These are phyloP conservation scores for Rossbeevera mucosa DNA, from an alignment of 768 basidiomycete genomes.

Conservation along the genomic window DNA sequence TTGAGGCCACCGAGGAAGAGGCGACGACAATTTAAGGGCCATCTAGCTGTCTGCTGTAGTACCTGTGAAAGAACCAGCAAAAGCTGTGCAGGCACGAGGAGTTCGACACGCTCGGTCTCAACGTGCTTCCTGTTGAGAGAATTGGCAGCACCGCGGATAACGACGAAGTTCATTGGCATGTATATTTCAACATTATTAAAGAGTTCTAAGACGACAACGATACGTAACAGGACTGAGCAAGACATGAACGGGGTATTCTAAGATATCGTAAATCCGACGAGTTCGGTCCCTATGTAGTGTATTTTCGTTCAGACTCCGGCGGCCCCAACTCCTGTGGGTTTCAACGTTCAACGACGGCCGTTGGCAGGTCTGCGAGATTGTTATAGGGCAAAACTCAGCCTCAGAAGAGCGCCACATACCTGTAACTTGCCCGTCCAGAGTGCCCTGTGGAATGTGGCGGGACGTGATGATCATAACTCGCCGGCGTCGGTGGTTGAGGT, in stretches of 20 bases:
- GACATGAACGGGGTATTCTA: no score
- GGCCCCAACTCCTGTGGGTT: not conserved
- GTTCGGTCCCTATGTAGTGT: not conserved
- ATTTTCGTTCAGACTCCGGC: not conserved
- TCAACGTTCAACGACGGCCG: not conserved
- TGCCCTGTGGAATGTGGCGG: not conserved
- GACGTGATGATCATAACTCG: not conserved
- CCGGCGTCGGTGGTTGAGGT: not conserved
- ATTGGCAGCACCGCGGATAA: no score
- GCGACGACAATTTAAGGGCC: not conserved
- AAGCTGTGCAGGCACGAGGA: no score
- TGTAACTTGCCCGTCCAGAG: not conserved
- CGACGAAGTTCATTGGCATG: no score
- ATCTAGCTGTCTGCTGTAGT: no score
- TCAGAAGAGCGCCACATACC: not conserved
- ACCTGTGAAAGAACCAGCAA: no score
- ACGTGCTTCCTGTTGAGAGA: no score
- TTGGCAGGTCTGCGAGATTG: slow-evolving; percentile 1
- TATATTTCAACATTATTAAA: no score
- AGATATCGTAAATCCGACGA: no score
- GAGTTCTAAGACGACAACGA: no score
- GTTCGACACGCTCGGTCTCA: no score
- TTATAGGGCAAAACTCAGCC: not conserved
- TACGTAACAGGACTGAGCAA: no score
- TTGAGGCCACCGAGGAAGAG: not conserved